A percentile compares a stretch with the other conserved stretches of the same genome.
Conservation (phyloP, 176 grass and related monocot genomes). For the Zoysia japonica region DNA sequence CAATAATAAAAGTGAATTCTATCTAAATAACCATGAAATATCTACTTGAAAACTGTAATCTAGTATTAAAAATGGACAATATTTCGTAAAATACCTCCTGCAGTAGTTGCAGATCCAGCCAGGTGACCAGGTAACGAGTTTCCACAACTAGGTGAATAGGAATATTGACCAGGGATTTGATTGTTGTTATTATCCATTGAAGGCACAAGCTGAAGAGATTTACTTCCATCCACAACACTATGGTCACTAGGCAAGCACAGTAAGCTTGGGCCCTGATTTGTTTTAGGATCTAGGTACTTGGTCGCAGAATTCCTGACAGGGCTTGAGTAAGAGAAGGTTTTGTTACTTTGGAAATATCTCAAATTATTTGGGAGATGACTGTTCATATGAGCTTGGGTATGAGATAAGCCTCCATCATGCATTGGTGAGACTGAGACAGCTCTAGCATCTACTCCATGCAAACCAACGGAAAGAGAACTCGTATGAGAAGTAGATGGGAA, state of each 20-base stretch:
- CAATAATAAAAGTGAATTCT: slow-evolving; percentile 1
- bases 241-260: slow-evolving; percentile 49
- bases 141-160: slow-evolving; percentile 35
- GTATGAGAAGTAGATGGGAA: slow-evolving; percentile 42
- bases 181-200: slow-evolving; percentile 34
- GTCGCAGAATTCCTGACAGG: slow-evolving; percentile 42
- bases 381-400: slow-evolving; percentile 43
- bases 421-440: slow-evolving; percentile 45
- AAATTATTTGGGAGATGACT: slow-evolving; percentile 50
- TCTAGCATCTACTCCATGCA: slow-evolving; percentile 50
- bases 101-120: slow-evolving; percentile 40
- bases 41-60: background rate
- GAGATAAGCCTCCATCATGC: slow-evolving; percentile 48
- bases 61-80: slow-evolving; percentile 1
- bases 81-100: slow-evolving; percentile 31
- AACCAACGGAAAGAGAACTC: slow-evolving; percentile 50
- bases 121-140: slow-evolving; percentile 41
- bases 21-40: background rate
- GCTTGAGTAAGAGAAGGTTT: slow-evolving; percentile 50
- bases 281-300: slow-evolving; percentile 57
- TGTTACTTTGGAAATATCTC: slow-evolving; percentile 46
- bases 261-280: slow-evolving; percentile 58
- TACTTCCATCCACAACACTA: slow-evolving; percentile 47
- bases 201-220: slow-evolving; percentile 45
- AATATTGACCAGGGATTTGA: slow-evolving; percentile 39